These are phyloP conservation scores for Waitea zeae DNA, from an alignment of 1,284 basidiomycete species.

Conservation along the genomic window DNA sequence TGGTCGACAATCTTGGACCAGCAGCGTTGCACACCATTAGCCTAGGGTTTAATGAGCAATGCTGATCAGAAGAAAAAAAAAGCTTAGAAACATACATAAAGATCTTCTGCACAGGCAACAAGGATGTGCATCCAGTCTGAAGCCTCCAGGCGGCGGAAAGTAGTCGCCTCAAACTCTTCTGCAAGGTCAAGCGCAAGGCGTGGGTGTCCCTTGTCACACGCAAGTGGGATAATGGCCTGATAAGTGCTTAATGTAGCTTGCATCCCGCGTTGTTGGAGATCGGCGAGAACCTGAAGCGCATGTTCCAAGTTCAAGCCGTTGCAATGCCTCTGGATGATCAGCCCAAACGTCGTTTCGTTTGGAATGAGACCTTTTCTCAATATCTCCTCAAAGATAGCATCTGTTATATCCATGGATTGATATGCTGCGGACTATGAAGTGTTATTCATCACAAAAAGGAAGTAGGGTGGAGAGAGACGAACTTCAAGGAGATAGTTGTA, in stretches of 20 bases:
- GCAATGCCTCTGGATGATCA: constrained; percentile 31
- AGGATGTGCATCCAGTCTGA: constrained; percentile 44
- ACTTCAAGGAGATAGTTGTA: constrained; percentile 54
- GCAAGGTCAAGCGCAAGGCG: constrained; percentile 56
- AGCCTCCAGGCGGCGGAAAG: constrained; percentile 32
- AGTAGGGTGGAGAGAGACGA: constrained; percentile 9
- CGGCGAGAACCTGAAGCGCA: constrained; percentile 34
- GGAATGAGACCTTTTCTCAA: constrained; percentile 25
- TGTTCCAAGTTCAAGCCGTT: constrained; percentile 39
- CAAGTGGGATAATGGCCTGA: constrained; percentile 28
- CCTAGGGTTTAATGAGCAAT: constrained; percentile 23
- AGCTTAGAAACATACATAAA: constrained; percentile 34
- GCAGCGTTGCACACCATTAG: constrained; percentile 40
- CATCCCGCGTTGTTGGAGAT: constrained; percentile 28
- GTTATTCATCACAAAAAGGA: background rate
- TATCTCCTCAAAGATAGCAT: constrained; percentile 26
- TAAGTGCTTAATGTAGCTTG: constrained; percentile 30
- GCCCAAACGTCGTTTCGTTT: constrained; percentile 32
- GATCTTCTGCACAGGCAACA: constrained; percentile 30
- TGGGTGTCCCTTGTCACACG: constrained; percentile 29
- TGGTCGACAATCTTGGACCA: constrained; percentile 46
- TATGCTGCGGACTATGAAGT: constrained; percentile 9
- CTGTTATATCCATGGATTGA: constrained; percentile 10
- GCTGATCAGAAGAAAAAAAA: background rate
- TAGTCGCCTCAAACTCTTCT: constrained; percentile 32